These are phyloP conservation scores for Glycyrrhiza uralensis DNA, from an alignment of 306 rosid species.

Conservation along the genomic window DNA sequence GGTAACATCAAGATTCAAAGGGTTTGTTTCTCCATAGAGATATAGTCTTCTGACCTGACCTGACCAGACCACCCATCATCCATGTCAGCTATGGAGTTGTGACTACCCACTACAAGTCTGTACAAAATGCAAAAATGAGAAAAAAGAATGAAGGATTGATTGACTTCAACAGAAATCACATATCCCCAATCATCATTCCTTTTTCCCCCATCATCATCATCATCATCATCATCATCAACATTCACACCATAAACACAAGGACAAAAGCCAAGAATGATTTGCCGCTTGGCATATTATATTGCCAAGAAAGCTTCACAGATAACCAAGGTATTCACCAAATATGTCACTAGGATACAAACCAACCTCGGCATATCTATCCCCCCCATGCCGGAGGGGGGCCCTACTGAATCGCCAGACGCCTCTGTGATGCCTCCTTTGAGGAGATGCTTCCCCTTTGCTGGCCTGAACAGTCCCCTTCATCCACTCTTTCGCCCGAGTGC, in stretches of 20 bases:
- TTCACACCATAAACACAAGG: constrained; percentile 51
- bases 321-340: constrained; percentile 36
- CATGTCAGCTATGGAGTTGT: constrained; percentile 40
- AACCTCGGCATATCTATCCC: constrained; percentile 43
- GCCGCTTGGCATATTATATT: constrained; percentile 65
- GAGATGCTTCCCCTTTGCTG: constrained; percentile 62
- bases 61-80: constrained; percentile 23
- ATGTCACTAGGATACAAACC: constrained; percentile 40
- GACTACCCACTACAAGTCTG: constrained; percentile 52
- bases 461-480: constrained; percentile 65
- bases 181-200: constrained; percentile 38
- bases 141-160: constrained; percentile 41
- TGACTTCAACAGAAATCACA: constrained; percentile 41
- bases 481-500: constrained; percentile 59
- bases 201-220: constrained; percentile 35
- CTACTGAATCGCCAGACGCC: constrained; percentile 82
- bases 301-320: constrained; percentile 56
- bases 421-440: constrained; percentile 52
- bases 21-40: constrained; percentile 19
- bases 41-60: constrained; percentile 23
- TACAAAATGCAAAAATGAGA: constrained; percentile 58
- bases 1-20: constrained; percentile 37
- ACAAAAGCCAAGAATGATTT: constrained; percentile 98
- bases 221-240: constrained; percentile 26
- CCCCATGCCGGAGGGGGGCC: constrained; percentile 18